Percentiles rank a stretch among this genome's conserved stretches.
These are phyloP conservation scores for Prosopis cineraria DNA, from an alignment of 306 rosid species.

Conservation along the genomic window DNA sequence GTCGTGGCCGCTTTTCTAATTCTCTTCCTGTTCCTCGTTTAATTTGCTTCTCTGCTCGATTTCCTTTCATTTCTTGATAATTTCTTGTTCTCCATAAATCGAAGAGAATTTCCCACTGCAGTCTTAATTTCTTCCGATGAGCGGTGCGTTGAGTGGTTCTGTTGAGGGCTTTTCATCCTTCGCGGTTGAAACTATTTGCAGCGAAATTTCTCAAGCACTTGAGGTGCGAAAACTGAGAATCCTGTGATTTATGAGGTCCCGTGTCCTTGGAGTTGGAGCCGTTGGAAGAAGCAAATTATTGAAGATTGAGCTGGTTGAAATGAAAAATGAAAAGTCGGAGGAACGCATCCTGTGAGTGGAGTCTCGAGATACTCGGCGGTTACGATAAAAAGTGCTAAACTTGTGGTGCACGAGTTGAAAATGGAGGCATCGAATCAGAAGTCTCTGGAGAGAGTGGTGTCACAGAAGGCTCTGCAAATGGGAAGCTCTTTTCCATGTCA, in stretches of 20 bases:
- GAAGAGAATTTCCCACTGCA: neutral
- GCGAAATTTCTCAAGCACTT: conserved; percentile 33
- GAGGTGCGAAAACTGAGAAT: conserved; percentile 39
- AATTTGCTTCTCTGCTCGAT: neutral
- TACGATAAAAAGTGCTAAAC: conserved; percentile 26
- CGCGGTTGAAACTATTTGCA: conserved; percentile 41
- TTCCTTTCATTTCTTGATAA: neutral
- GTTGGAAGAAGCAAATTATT: conserved; percentile 23
- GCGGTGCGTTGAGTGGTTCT: conserved; percentile 19
- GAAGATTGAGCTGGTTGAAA: conserved; percentile 16
- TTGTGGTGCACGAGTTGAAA: neutral
- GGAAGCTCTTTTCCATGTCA: conserved; percentile 83
- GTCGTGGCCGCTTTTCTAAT: neutral
- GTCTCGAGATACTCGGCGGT: conserved; percentile 41
- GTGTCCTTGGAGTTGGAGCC: conserved; percentile 25
- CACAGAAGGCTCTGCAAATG: conserved; percentile 83
- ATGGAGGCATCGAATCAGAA: conserved; percentile 67
- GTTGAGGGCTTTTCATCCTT: conserved; percentile 22
- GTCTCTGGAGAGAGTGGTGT: conserved; percentile 73
- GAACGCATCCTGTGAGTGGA: conserved; percentile 43
- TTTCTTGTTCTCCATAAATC: neutral
- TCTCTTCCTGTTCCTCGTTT: neutral
- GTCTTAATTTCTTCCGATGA: conserved; percentile 3
- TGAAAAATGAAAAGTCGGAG: conserved; percentile 5
- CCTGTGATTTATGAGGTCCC: conserved; percentile 31